Evolutionary conservation across 1,284 basidiomycete species (phyloP), one percentile per base, ranked within the genome.

Genomic region (Boletellus deceptivus): DNA sequence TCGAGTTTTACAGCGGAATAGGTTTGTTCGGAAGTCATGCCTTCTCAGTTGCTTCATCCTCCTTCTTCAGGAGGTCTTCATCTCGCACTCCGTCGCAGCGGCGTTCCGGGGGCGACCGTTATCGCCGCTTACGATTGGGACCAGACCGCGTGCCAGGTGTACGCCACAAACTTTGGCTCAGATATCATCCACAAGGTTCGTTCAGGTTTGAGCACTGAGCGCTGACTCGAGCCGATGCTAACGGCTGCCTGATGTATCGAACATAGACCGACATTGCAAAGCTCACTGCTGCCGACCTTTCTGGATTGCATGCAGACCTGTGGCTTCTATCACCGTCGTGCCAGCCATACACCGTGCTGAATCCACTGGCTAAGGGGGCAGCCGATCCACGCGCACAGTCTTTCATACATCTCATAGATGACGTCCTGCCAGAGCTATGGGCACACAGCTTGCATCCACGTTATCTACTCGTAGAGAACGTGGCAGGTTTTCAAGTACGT

Each of bases 301-400:
- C 73, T 24, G 43, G 55, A 18, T 67, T 77, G 24, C 55, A 74
- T 54, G 80, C 82, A 24, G 67, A 82, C 55, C 60, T 88, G 6
- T 90, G 88, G 86, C 75, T 90, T 22, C 65, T 89, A 36, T 90
- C 88, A 0, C 88, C 87, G 5, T 81, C 87, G 9, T 91, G 89
- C 61, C 88, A 90, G 60, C 88, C 88, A 0, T 91, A 90, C 59
- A 90, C 88, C 0, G 78, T 89, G 2, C 71, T 91, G 48, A 89
- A 89, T 60, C 82, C 86, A 3, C 71, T 75, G 20, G 83, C 86
- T 9, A 83, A 82, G 70, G 88, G 84, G 6, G 77, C 75, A 9
- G 69, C 70, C 20, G 88, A 91, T 68, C 83, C 87, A 5, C 77
- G 87, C n/a, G 87, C 87, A 9, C 75, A 76, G 57, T 87, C 86